These are phyloP conservation scores for Colletotrichum euphorbiae DNA, from an alignment of 2,329 filamentous ascomycete genomes.

Conservation along the genomic window DNA sequence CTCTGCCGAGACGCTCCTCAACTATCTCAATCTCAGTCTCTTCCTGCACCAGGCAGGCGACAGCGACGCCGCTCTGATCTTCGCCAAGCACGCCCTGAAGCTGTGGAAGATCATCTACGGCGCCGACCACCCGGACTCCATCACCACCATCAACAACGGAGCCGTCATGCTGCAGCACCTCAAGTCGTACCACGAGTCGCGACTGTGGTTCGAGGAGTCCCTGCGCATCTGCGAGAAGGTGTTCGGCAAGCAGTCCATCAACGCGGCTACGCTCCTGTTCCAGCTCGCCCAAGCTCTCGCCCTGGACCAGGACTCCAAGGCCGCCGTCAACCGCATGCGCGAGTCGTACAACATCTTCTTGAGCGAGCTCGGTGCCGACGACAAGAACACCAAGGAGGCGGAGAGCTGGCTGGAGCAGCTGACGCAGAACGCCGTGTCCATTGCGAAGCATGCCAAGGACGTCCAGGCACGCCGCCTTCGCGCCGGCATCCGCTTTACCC, in stretches of 20 bases:
- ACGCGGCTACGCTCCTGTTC: conserved; percentile 94
- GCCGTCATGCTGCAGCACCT: conserved; percentile 98
- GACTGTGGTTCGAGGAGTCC: conserved; percentile 96
- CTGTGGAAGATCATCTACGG: conserved; percentile 99
- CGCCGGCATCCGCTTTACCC: conserved; percentile 75
- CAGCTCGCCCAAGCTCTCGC: conserved; percentile 96
- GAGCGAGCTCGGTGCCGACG: conserved; percentile 83
- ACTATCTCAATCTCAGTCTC: conserved; percentile 94
- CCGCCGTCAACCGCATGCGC: conserved; percentile 91
- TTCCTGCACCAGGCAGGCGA: conserved; percentile 95
- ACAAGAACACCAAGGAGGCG: conserved; percentile 98
- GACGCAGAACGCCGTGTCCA: conserved; percentile 92
- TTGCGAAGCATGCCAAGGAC: conserved; percentile 94
- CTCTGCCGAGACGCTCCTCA: conserved; percentile 91
- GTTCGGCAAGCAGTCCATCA: conserved; percentile 90
- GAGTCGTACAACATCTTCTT: conserved; percentile 98
- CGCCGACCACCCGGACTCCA: conserved; percentile 92
- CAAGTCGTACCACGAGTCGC: conserved; percentile 94
- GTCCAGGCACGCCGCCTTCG: conserved; percentile 80
- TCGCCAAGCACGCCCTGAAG: conserved; percentile 91
- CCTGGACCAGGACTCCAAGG: conserved; percentile 94
- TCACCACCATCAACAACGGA: conserved; percentile 98
- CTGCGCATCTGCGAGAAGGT: conserved; percentile 89
- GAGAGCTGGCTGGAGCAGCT: conserved; percentile 97
- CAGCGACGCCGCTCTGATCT: conserved; percentile 86